Base-by-base conservation (phyloP, 1,284 basidiomycete species). In the Puccinia polysora region DNA sequence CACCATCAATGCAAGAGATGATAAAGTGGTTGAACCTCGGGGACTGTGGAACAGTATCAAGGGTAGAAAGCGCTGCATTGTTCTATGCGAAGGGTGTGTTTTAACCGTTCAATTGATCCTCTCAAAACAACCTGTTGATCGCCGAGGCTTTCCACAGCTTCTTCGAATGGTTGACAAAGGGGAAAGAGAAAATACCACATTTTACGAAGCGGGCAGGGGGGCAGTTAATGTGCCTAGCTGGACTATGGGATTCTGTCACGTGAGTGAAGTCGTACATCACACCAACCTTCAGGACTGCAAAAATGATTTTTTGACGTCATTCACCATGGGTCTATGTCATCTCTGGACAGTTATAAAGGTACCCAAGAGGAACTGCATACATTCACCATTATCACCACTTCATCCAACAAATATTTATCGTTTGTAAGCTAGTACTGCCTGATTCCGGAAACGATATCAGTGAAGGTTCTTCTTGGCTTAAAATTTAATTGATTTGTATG, bases 161-260 rank as follows among this genome's bases (percentile, higher is more conserved):
- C 81, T 97, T 88, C 79, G 94, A 91, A 81, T 97, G 94, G 89
- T 82, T 90, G 65, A 88, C 86, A 75, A 91, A 88, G 77, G 88
- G 88, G 55, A 87, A 87, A 75, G 83, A 87, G 15, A 88, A 89
- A 74, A 77, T 89, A 0, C 89, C 92, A 0, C 86, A 94, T 78
- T 93, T 91, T 76, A 87, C 85, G 23, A 89, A 87, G 77, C 86
- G 85, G 52, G 83, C 84, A 40, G 84, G 87, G 12, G 77, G 77
- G 56, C 83, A 82, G 38, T 77, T 95, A 1, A 87, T 97, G 85
- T 85, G 92, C 38, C 83, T 97, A 77, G 94, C 94, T 0, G 94
- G 92, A 0, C 81, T 97, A 0, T 97, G 89, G 78, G 93, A 96
- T 75, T 84, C 82, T 50, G 87, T 86, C 5, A 81, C 83, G 5